Evolutionary conservation across 257 asterid genomes (phyloP).

Genomic region (Jacaranda mimosifolia): DNA sequence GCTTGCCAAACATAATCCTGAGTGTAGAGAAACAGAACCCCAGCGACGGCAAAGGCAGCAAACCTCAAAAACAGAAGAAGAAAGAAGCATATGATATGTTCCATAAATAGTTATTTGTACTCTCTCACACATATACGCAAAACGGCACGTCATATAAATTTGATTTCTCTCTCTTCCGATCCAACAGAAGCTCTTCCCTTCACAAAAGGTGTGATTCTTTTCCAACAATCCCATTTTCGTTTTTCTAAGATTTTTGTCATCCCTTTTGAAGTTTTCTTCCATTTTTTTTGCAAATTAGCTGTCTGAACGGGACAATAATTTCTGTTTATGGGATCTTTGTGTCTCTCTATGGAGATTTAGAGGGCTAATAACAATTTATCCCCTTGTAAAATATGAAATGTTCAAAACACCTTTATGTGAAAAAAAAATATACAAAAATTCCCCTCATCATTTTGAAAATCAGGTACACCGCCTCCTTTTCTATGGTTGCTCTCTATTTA

Average conservation of each 20-base stretch:
- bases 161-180: constrained; percentile 30
- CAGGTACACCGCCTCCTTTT: too few species aligned
- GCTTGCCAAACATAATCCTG: too few species aligned
- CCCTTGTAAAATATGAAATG: too few species aligned
- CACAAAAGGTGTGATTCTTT: constrained; percentile 31
- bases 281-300: background rate
- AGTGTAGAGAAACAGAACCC: too few species aligned
- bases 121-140: background rate
- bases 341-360: background rate
- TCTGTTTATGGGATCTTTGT: background rate
- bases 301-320: background rate
- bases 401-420: too few species aligned
- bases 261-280: constrained; percentile 11
- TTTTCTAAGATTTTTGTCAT: background rate
- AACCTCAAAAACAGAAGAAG: background rate
- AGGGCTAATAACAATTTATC: too few species aligned
- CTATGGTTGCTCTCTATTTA: too few species aligned
- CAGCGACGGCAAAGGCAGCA: background rate
- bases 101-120: constrained; percentile 23
- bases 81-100: background rate
- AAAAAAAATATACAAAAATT: too few species aligned
- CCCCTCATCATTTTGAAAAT: too few species aligned
- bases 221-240: background rate
- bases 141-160: background rate
- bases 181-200: constrained; percentile 39